phyloP scores from a whole-genome alignment of 768 basidiomycete genomes.

The Trametopsis cervina region DNA sequence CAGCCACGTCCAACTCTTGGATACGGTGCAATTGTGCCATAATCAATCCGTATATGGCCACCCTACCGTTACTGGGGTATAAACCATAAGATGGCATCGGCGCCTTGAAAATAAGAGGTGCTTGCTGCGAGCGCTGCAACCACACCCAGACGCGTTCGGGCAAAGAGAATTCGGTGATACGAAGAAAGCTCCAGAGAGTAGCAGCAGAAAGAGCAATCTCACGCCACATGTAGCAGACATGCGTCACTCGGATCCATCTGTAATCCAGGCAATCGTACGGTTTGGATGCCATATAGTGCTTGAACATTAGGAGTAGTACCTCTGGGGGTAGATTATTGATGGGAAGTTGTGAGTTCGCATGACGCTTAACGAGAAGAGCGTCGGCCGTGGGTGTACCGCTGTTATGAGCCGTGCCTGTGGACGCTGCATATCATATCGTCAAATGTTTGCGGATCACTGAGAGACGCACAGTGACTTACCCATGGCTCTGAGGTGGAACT shows the following conservation, averaged over 20 bases:
- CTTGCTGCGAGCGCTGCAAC: not conserved
- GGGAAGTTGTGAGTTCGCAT: not conserved
- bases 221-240: not conserved
- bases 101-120: not conserved
- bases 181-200: not conserved
- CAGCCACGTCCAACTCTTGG: not conserved
- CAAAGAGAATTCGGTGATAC: not conserved
- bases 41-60: not conserved
- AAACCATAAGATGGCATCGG: too few species aligned
- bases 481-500: too few species aligned
- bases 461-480: too few species aligned
- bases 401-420: too few species aligned
- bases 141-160: not conserved
- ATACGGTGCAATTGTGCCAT: not conserved
- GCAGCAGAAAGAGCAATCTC: not conserved
- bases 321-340: not conserved
- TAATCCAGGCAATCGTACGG: not conserved
- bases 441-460: too few species aligned
- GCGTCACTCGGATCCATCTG: not conserved
- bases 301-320: not conserved
- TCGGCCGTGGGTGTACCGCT: too few species aligned
- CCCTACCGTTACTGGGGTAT: too few species aligned
- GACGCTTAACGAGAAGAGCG: too few species aligned
- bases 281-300: not conserved
- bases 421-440: too few species aligned